phyloP scores from a whole-genome alignment of 140 eudicot species.

The Cichorium intybus region DNA sequence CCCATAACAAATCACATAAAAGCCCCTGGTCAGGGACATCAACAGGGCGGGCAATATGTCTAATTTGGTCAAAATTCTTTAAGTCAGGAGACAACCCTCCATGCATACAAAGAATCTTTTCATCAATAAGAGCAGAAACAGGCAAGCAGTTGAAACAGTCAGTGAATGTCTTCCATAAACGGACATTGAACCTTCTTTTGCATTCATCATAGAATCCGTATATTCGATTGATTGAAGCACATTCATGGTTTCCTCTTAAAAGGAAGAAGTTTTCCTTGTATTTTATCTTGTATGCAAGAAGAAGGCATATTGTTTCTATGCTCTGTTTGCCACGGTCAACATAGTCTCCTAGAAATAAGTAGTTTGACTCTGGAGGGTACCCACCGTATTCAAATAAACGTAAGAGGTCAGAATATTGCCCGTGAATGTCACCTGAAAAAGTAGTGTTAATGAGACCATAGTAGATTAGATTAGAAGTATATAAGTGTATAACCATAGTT shows the following conservation, averaged over 20 bases:
- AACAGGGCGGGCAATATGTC: slow-evolving; percentile 48
- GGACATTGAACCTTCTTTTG: slow-evolving; percentile 62
- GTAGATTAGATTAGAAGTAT: background rate
- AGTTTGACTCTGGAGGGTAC: slow-evolving; percentile 55
- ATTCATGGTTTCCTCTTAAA: slow-evolving; percentile 68
- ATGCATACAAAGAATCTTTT: slow-evolving; percentile 71
- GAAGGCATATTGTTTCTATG: slow-evolving; percentile 71
- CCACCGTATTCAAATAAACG: slow-evolving; percentile 68
- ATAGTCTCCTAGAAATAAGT: slow-evolving; percentile 59
- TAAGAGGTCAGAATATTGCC: slow-evolving; percentile 59
- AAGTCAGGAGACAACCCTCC: slow-evolving; percentile 67
- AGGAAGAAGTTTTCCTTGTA: slow-evolving; percentile 72
- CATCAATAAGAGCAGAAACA: slow-evolving; percentile 68
- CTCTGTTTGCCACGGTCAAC: slow-evolving; percentile 78
- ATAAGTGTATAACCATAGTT: background rate
- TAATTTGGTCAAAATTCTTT: slow-evolving; percentile 50
- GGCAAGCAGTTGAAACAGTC: slow-evolving; percentile 66
- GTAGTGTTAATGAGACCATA: background rate
- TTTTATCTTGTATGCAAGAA: slow-evolving; percentile 66
- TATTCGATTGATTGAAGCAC: slow-evolving; percentile 65
- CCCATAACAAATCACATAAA: slow-evolving; percentile 60
- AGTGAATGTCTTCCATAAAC: slow-evolving; percentile 62
- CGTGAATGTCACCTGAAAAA: slow-evolving; percentile 60
- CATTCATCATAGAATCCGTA: slow-evolving; percentile 68
- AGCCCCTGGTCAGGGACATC: slow-evolving; percentile 73